Evolutionary conservation across 2,329 filamentous ascomycete species (phyloP), one percentile per base, ranked within the genome.

Genomic region (Elsinoe arachidis): DNA sequence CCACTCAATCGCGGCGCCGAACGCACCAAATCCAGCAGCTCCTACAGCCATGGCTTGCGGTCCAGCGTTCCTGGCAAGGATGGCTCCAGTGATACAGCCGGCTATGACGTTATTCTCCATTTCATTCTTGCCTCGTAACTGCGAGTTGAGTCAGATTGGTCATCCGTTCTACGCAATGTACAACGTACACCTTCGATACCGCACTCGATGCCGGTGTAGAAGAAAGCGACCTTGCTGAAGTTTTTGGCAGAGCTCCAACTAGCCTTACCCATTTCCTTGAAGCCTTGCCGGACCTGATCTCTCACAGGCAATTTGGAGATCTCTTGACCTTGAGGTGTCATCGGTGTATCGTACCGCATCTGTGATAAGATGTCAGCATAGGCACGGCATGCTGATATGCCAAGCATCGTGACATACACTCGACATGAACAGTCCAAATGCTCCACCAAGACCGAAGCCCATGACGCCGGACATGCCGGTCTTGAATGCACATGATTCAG

Each of bases 341-440:
- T 73, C 51, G 77, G 72, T 10, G 55, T 58, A 71, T 99, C 93
- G 81, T 99, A 99, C 73, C 90, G 87, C 93, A 99, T 99, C 90
- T 95, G 62, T 17, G 9, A 33, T 46, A 61, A 21, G 9, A 33
- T 46, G 15, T 26, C 23, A 15, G 10, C 9, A 19, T 26, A 19
- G 26, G 1, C 37, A 37, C n/a, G 30, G 26, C 33, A 34, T 34
- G 12, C 26, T 51, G 55, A 43, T 14, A 5, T 21, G 43, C 14
- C 41, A 11, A 21, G 53, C 53, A 53, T 10, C 21, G 12, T 15
- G 33, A 78, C 86, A 62, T 84, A 95, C 90, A 68, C 88, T 93
- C 59, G 91, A 90, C 92, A 97, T 99, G 78, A 99, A 99, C 67
- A 97, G 81, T 64, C 93, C 93, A 65, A 99, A 99, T 43, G 95